Evolutionary conservation across 768 basidiomycete genomes (phyloP).

Genomic region (Porpolomopsis calyptriformis): DNA sequence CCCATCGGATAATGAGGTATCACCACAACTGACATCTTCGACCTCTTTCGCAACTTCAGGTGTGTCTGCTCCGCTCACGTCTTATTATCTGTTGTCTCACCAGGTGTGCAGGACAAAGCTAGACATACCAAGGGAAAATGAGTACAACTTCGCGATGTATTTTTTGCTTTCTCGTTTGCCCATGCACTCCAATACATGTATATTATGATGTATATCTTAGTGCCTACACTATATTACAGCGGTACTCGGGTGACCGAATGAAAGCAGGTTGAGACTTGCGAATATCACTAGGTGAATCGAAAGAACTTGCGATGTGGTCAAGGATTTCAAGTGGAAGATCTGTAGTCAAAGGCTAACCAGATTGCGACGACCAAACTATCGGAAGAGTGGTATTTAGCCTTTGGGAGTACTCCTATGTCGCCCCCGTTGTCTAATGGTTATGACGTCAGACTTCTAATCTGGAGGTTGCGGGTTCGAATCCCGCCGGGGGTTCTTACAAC

Average conservation of each 20-base stretch:
- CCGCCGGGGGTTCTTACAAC: conserved; percentile 53
- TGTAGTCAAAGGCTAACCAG: too few relatives aligned
- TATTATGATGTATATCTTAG: neutral
- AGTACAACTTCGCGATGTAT: neutral
- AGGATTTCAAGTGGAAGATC: too few relatives aligned
- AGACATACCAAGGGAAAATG: neutral
- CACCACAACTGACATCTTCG: conserved; percentile 17
- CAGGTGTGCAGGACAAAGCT: neutral
- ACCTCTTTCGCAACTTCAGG: neutral
- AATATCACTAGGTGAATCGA: too few relatives aligned
- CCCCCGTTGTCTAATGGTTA: conserved; percentile 85
- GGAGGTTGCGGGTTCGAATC: conserved; percentile 85
- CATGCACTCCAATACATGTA: neutral
- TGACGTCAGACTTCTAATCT: conserved; percentile 91
- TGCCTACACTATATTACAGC: neutral
- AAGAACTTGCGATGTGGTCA: too few relatives aligned
- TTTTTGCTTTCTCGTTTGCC: neutral
- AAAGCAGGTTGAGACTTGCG: too few relatives aligned
- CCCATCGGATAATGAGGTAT: conserved; percentile 35
- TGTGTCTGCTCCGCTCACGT: neutral
- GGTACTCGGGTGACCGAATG: too few relatives aligned
- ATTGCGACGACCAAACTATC: too few relatives aligned
- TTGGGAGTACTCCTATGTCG: conserved; percentile 13
- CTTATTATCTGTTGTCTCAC: conserved; percentile 12
- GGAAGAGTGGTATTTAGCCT: too few relatives aligned